These are phyloP conservation scores for Salix exigua DNA, from an alignment of 345 rosid genomes.

Conservation along the genomic window DNA sequence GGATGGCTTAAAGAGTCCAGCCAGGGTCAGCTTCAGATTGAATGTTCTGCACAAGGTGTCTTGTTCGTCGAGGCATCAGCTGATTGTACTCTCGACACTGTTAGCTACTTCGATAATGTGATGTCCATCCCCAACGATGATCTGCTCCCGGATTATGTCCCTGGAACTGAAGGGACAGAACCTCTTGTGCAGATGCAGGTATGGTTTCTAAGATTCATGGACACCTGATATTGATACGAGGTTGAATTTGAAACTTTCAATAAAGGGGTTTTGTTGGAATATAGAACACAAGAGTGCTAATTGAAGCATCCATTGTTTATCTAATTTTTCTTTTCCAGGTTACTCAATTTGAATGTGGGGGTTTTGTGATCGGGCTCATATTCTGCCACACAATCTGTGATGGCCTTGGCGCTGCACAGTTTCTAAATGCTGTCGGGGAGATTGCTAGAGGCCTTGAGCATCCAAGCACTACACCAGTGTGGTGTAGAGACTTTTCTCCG, in stretches of 20 bases:
- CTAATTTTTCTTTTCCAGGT: conserved; percentile 32
- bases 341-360: conserved; percentile 61
- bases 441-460: conserved; percentile 39
- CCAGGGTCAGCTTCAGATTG: conserved; percentile 36
- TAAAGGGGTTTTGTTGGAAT: background rate
- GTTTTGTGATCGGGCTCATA: conserved; percentile 59
- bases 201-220: background rate
- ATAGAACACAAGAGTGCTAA: background rate
- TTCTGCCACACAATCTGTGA: conserved; percentile 60
- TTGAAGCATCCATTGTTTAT: background rate
- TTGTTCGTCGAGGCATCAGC: conserved; percentile 50
- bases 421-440: conserved; percentile 60
- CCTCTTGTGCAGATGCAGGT: conserved; percentile 73
- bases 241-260: background rate
- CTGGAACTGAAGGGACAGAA: conserved; percentile 29
- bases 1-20: conserved; percentile 39
- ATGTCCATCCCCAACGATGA: conserved; percentile 30
- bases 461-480: conserved; percentile 39
- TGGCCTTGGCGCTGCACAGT: conserved; percentile 73
- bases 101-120: conserved; percentile 37
- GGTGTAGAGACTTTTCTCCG: conserved; percentile 48
- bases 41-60: conserved; percentile 42
- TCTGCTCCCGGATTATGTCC: conserved; percentile 44
- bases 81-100: conserved; percentile 26
- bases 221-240: background rate